Percentiles rank a stretch among this genome's conserved stretches.
Conservation (phyloP, 352 stramenopile genomes). For the Elongisporangium anandrum region DNA sequence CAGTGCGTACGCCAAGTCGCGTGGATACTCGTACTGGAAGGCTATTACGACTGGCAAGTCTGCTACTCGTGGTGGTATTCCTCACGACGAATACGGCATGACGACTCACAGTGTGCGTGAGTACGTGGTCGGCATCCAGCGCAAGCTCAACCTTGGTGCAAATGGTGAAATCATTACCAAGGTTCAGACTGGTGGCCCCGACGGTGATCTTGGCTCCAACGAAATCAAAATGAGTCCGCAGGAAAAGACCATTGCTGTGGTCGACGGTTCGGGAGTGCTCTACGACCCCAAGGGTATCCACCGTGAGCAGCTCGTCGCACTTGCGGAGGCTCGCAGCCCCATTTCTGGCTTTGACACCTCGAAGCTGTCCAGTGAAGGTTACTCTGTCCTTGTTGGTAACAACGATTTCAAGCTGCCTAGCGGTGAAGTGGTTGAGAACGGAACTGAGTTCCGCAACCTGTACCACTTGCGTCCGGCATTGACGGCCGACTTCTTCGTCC, state of each 20-base stretch:
- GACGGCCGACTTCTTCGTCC: conserved; percentile 96
- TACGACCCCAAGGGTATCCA: conserved; percentile 94
- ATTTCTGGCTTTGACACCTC: conserved; percentile 89
- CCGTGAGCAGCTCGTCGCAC: conserved; percentile 88
- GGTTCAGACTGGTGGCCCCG: conserved; percentile 95
- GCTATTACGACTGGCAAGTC: conserved; percentile 98
- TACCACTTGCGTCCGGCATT: conserved; percentile 94
- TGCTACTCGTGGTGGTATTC: conserved; percentile 91
- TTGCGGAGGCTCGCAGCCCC: conserved; percentile 85
- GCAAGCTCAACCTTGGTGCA: conserved; percentile 87
- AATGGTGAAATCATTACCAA: conserved; percentile 90
- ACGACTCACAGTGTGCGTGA: conserved; percentile 97
- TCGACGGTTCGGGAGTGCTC: conserved; percentile 92
- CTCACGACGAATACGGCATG: conserved; percentile 98
- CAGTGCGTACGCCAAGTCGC: conserved; percentile 88
- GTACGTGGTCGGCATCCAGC: conserved; percentile 94
- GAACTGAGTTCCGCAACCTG: conserved; percentile 94
- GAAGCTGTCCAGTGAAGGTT: conserved; percentile 64
- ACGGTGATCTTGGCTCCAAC: conserved; percentile 97
- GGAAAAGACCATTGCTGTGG: conserved; percentile 94
- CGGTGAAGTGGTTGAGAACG: conserved; percentile 87
- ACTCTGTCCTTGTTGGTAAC: conserved; percentile 61
- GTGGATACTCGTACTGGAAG: conserved; percentile 93
- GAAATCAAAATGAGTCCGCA: conserved; percentile 96
- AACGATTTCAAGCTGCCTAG: conserved; percentile 69